Evolutionary conservation across 805 yeast species (phyloP).

Genomic region (Kluyveromyces wickerhamii): DNA sequence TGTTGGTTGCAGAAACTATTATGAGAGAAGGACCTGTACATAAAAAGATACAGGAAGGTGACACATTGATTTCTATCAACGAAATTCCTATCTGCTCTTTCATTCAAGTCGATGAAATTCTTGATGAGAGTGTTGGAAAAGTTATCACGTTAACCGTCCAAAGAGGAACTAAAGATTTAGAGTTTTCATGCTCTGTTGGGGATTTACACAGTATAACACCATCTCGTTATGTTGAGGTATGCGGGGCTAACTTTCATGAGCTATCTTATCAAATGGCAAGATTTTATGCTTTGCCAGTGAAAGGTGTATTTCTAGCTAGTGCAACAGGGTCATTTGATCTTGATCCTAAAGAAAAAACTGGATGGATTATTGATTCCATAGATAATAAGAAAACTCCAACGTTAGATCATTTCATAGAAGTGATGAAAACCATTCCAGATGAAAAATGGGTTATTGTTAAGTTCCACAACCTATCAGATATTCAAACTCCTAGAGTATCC

Average conservation of each 20-base stretch:
- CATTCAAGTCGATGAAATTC: constrained; percentile 71
- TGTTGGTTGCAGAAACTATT: constrained; percentile 74
- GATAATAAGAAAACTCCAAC: constrained; percentile 71
- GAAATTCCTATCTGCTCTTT: constrained; percentile 59
- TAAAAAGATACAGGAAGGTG: constrained; percentile 71
- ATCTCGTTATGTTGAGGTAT: constrained; percentile 66
- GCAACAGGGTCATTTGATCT: constrained; percentile 71
- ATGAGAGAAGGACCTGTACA: constrained; percentile 84
- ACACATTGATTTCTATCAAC: constrained; percentile 67
- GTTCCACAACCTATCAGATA: constrained; percentile 71
- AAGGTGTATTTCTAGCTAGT: constrained; percentile 73
- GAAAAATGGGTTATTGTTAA: constrained; percentile 58
- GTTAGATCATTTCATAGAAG: constrained; percentile 67
- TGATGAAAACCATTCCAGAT: constrained; percentile 73
- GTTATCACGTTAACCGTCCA: constrained; percentile 51
- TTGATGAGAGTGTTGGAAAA: constrained; percentile 63
- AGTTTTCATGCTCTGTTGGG: constrained; percentile 48
- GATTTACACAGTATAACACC: constrained; percentile 82
- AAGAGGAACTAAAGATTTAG: constrained; percentile 61
- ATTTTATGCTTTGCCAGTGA: constrained; percentile 72
- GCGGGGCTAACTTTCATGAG: constrained; percentile 82
- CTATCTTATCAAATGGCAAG: constrained; percentile 86
- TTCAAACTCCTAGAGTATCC: constrained; percentile 64
- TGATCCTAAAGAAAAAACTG: constrained; percentile 49
- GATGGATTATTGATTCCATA: constrained; percentile 75